phyloP scores from a whole-genome alignment of 257 asterid species.

The Capsicum rhomboideum region DNA sequence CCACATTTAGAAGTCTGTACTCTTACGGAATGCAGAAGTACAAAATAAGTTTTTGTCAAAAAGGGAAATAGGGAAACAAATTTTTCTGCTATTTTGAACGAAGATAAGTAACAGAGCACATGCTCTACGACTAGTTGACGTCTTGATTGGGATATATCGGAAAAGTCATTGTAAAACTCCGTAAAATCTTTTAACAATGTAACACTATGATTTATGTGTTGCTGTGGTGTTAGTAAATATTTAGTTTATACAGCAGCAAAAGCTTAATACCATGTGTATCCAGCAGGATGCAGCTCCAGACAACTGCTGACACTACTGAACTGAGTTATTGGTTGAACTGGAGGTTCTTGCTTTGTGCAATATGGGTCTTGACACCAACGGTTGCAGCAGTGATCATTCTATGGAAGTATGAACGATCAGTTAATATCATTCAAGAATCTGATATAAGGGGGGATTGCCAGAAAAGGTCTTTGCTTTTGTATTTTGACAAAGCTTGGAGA shows the following conservation, averaged over 20 bases:
- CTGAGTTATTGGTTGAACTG: slow-evolving; percentile 84
- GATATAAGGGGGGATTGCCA: slow-evolving; percentile 15
- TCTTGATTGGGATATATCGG: background rate
- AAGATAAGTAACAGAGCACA: background rate
- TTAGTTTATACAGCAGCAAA: background rate
- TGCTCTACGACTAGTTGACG: background rate
- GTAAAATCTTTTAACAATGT: background rate
- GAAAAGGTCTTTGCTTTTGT: slow-evolving; percentile 9
- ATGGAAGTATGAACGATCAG: slow-evolving; percentile 61
- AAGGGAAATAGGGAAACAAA: background rate
- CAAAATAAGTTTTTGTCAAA: background rate
- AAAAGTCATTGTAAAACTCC: background rate
- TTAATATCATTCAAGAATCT: slow-evolving; percentile 12
- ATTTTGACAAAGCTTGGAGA: slow-evolving; percentile 55
- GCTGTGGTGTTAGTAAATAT: background rate
- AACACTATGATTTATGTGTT: background rate
- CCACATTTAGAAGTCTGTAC: background rate
- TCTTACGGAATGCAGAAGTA: background rate
- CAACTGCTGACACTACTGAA: slow-evolving; percentile 40
- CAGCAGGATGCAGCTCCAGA: slow-evolving; percentile 60
- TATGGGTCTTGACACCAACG: slow-evolving; percentile 59
- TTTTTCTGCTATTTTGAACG: background rate
- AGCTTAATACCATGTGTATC: slow-evolving; percentile 3
- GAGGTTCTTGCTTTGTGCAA: slow-evolving; percentile 63
- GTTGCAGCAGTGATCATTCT: slow-evolving; percentile 33